Evolutionary conservation across 306 rosid genomes (phyloP).

Genomic region (Castanea mollissima): DNA sequence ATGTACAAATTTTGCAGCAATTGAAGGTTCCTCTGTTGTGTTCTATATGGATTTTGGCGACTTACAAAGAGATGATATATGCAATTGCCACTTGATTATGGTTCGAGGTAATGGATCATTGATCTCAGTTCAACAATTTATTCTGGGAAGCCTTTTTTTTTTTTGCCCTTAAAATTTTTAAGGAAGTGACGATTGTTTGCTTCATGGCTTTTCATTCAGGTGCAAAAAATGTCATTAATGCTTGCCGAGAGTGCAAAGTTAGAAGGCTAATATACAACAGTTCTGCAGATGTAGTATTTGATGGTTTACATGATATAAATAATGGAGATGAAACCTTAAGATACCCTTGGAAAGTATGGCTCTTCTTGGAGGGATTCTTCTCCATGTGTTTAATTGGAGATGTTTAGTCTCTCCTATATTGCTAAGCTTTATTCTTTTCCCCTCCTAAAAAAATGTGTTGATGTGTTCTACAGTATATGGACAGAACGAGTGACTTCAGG

Average conservation of each 20-base stretch:
- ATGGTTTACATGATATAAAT: slow-evolving; percentile 51
- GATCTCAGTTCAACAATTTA: background rate
- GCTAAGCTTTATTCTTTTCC: slow-evolving; percentile 12
- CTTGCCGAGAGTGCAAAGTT: slow-evolving; percentile 80
- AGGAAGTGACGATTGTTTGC: slow-evolving; percentile 19
- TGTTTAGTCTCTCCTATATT: slow-evolving; percentile 13
- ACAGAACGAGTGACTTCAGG: slow-evolving; percentile 65
- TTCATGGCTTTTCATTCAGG: slow-evolving; percentile 49
- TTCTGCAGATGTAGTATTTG: slow-evolving; percentile 78
- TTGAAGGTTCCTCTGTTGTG: slow-evolving; percentile 77
- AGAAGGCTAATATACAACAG: slow-evolving; percentile 74
- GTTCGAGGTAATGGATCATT: slow-evolving; percentile 62
- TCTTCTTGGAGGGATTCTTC: slow-evolving; percentile 24
- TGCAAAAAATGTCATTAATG: slow-evolving; percentile 76
- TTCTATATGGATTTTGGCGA: slow-evolving; percentile 62
- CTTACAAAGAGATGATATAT: slow-evolving; percentile 43
- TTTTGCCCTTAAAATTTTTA: background rate
- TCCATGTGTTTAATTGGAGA: slow-evolving; percentile 7
- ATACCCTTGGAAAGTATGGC: slow-evolving; percentile 70
- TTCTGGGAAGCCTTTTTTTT: background rate
- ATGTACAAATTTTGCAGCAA: slow-evolving; percentile 48
- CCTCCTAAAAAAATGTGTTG: slow-evolving; percentile 8
- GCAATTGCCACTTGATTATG: slow-evolving; percentile 49
- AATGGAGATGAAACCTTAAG: slow-evolving; percentile 53
- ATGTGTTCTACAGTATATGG: slow-evolving; percentile 53